These are phyloP conservation scores for Plectosphaerella plurivora DNA, from an alignment of 2,329 filamentous ascomycete genomes.

Conservation along the genomic window DNA sequence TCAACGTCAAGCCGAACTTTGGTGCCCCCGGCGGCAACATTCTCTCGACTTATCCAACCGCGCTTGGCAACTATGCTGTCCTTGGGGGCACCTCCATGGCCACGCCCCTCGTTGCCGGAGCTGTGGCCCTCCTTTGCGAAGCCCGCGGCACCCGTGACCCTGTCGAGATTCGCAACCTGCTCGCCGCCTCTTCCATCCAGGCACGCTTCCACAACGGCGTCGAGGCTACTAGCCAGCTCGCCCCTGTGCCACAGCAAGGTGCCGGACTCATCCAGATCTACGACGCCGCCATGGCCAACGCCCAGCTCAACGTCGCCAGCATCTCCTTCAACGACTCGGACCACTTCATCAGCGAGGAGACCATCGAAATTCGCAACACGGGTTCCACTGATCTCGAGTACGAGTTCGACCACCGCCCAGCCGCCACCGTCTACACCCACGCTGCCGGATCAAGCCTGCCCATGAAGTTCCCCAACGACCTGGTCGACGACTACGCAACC, in stretches of 20 bases:
- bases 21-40: constrained; percentile 54
- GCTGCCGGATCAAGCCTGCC: constrained; percentile 29
- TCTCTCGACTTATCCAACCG: constrained; percentile 50
- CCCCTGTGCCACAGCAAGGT: constrained; percentile 57
- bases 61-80: constrained; percentile 44
- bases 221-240: constrained; percentile 31
- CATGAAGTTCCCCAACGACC: constrained; percentile 38
- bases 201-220: constrained; percentile 42
- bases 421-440: constrained; percentile 51
- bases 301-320: constrained; percentile 49
- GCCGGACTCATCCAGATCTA: constrained; percentile 56
- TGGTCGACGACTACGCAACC: constrained; percentile 33
- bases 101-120: constrained; percentile 49
- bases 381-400: constrained; percentile 45
- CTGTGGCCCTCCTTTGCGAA: constrained; percentile 49
- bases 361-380: constrained; percentile 53
- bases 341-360: constrained; percentile 41
- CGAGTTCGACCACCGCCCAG: constrained; percentile 43
- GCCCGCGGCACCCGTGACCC: constrained; percentile 47
- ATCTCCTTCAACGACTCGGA: constrained; percentile 62
- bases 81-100: constrained; percentile 58
- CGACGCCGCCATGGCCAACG: constrained; percentile 51
- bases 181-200: constrained; percentile 45
- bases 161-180: constrained; percentile 40
- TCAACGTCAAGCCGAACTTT: constrained; percentile 51